A percentile compares a stretch with the other conserved stretches of the same genome.
These are phyloP conservation scores for Arthrocladium fulminans DNA, from an alignment of 2,329 filamentous ascomycete genomes.

Conservation along the genomic window DNA sequence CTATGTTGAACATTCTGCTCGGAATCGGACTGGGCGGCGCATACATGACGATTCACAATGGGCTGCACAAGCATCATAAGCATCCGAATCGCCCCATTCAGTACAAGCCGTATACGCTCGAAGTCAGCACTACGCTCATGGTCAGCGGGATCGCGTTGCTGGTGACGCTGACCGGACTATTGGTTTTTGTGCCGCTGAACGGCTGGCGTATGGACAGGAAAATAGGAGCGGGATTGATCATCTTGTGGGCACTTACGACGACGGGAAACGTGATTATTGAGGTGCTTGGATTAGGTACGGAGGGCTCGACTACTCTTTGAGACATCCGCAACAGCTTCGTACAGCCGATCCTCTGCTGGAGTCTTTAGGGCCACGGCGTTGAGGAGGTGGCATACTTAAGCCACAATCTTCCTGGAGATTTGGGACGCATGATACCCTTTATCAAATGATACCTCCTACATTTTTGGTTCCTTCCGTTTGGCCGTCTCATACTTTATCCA, in stretches of 20 bases:
- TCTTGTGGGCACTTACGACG: conserved; percentile 72
- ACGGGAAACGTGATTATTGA: conserved; percentile 74
- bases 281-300: conserved; percentile 31
- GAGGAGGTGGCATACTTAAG: no score
- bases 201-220: conserved; percentile 74
- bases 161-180: conserved; percentile 64
- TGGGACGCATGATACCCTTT: no score
- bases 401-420: no score
- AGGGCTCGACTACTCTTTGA: neutral
- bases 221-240: conserved; percentile 74
- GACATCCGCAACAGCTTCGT: neutral
- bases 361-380: no score
- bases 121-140: conserved; percentile 74
- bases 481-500: no score
- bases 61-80: conserved; percentile 55
- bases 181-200: conserved; percentile 75
- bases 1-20: conserved; percentile 93
- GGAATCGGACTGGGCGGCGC: conserved; percentile 87
- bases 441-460: no score
- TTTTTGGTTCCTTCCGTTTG: no score
- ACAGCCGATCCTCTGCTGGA: no score
- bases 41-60: conserved; percentile 71
- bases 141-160: conserved; percentile 79
- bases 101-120: conserved; percentile 72
- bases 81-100: conserved; percentile 56